Base-by-base conservation (phyloP, 1,284 basidiomycete genomes). In the Golubevia sp. region DNA sequence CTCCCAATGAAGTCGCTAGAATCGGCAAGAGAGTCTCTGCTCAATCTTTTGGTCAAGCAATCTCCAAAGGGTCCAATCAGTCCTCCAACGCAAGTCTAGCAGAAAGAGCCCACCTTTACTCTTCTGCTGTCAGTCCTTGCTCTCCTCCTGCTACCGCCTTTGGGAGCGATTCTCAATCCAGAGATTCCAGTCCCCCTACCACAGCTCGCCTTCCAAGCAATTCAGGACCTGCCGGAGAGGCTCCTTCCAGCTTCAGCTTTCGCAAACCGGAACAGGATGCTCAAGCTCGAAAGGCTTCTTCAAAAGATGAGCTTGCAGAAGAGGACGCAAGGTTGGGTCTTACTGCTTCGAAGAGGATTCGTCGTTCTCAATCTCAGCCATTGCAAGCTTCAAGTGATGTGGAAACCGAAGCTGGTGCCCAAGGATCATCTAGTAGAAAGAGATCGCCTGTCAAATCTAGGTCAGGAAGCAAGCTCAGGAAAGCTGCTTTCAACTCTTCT, bases 1-100 rank as follows among this genome's bases (percentile, higher is more conserved):
- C 62, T 72, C 11, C 70, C 67, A n/a, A 59, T 65, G 18, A 65
- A 62, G 56, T 26, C 25, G 4, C 11, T 6, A 18, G 27, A 30
- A 26, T 49, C 21, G 57, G 57, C n/a, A 48, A 30, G 21, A 38
- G 48, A 25, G 26, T 18, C 20, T 23, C 30, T 20, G 30, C 55
- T 11, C 26, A 27, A 34, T 27, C 25, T 23, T 60, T 60, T 27
- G 58, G 49, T 49, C 24, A 34, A 51, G 55, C 23, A 7, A 18
- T 20, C 23, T 26, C 30, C 26, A 18, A 25, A 38, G 61, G 61
- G 18, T 26, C 30, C 26, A 18, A 25, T 25, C 58, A 58, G 18
- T 58, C 55, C 7, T 18, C 34, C 21, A 55, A 49, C 20, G 49
- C 59, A 26, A 60, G 20, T 13, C 44, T 26, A 11, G 58, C 25